Evolutionary conservation across 2,329 filamentous ascomycete species (phyloP).

Genomic region (Aspergillus terreus): DNA sequence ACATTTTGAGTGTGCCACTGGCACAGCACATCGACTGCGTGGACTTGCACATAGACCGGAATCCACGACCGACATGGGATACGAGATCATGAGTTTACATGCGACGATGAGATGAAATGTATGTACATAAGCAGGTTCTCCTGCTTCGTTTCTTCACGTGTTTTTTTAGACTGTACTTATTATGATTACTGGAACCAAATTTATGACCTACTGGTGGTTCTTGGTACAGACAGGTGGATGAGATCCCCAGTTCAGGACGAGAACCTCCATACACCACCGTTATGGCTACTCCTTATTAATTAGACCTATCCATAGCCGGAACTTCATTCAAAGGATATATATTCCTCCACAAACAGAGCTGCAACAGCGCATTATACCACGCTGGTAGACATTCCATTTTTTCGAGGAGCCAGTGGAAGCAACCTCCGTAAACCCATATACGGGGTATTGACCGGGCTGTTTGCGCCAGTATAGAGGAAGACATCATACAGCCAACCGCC

Average conservation of each 20-base stretch:
- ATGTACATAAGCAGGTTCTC: conserved; percentile 8
- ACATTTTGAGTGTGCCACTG: conserved; percentile 15
- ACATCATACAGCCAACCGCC: conserved; percentile 66
- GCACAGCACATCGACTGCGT: not conserved
- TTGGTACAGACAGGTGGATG: too few relatives aligned
- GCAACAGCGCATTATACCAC: conserved; percentile 1
- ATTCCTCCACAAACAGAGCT: too few relatives aligned
- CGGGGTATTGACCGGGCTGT: conserved; percentile 67
- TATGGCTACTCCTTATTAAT: not conserved
- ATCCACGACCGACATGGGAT: conserved; percentile 7
- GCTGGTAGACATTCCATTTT: conserved; percentile 23
- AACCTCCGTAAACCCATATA: conserved; percentile 60
- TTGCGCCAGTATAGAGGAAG: conserved; percentile 62
- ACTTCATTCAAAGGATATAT: too few relatives aligned
- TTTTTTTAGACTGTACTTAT: not conserved
- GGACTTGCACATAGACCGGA: not conserved
- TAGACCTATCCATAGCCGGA: too few relatives aligned
- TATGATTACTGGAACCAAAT: not conserved
- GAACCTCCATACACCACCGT: not conserved
- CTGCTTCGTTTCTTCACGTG: not conserved
- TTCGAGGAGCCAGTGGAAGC: conserved; percentile 56
- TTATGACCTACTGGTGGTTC: not conserved
- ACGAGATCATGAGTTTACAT: conserved; percentile 11
- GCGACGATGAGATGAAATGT: conserved; percentile 2
- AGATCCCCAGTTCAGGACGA: too few relatives aligned